Evolutionary conservation across 164 flowering plant species (phyloP).

Genomic region (Akebia trifoliata): DNA sequence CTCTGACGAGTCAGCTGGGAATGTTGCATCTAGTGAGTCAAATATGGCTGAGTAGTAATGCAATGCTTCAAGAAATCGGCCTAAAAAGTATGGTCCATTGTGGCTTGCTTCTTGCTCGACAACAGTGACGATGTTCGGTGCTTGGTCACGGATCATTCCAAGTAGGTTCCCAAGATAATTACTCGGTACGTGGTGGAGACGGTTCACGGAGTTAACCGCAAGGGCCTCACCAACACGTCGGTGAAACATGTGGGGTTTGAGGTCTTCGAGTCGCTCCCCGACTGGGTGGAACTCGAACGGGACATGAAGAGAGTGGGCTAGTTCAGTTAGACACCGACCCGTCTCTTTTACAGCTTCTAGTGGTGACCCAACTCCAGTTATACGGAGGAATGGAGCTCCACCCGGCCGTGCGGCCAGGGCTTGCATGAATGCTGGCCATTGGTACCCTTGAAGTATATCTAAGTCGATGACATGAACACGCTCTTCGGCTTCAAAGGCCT

Average conservation of each 20-base stretch:
- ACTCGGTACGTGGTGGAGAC: conserved; percentile 55
- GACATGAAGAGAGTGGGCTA: conserved; percentile 58
- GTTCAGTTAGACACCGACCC: conserved; percentile 46
- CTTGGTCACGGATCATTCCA: conserved; percentile 62
- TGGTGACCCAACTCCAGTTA: conserved; percentile 62
- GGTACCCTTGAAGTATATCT: conserved; percentile 75
- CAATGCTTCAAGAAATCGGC: conserved; percentile 66
- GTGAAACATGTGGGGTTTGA: conserved; percentile 65
- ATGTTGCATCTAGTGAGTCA: conserved; percentile 67
- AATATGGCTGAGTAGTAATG: conserved; percentile 72
- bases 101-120: conserved; percentile 80
- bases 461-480: conserved; percentile 70
- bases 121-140: conserved; percentile 60
- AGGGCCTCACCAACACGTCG: conserved; percentile 67
- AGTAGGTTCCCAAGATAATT: conserved; percentile 41
- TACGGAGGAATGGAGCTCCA: conserved; percentile 61
- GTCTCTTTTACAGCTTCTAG: conserved; percentile 47
- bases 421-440: conserved; percentile 84
- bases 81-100: conserved; percentile 65
- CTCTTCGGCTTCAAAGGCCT: conserved; percentile 63
- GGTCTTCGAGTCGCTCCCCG: conserved; percentile 51
- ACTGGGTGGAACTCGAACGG: conserved; percentile 72
- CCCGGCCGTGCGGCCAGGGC: conserved; percentile 64
- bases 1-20: conserved; percentile 52
- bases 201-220: conserved; percentile 55